Conservation (phyloP, 116 monocot genomes). For the Posidonia oceanica region DNA sequence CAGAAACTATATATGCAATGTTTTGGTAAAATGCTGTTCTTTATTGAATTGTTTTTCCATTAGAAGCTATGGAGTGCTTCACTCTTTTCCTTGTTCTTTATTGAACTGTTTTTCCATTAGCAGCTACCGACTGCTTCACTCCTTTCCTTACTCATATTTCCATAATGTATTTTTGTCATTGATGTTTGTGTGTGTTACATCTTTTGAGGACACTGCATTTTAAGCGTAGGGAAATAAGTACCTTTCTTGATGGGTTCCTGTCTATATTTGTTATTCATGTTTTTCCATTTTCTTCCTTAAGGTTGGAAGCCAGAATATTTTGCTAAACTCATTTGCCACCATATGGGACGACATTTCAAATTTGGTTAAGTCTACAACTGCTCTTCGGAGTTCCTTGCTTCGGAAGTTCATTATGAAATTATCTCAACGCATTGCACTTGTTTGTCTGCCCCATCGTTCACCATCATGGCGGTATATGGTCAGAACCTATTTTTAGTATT, state of each 20-base stretch:
- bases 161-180: not conserved
- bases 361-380: conserved; percentile 57
- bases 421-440: conserved; percentile 71
- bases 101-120: too few species aligned
- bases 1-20: too few species aligned
- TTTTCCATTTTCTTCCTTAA: conserved; percentile 1
- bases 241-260: not conserved
- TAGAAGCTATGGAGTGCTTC: too few species aligned
- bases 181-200: not conserved
- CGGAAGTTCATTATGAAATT: conserved; percentile 84
- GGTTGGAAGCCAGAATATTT: conserved; percentile 53
- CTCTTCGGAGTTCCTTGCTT: conserved; percentile 69
- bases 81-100: too few species aligned
- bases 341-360: conserved; percentile 58
- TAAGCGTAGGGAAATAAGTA: not conserved
- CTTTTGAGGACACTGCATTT: not conserved
- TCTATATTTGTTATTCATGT: not conserved
- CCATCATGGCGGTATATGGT: conserved; percentile 84
- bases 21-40: too few species aligned
- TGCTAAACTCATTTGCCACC: conserved; percentile 34
- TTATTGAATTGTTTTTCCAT: too few species aligned
- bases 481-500: conserved; percentile 1
- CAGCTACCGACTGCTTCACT: too few species aligned
- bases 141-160: too few species aligned
- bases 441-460: conserved; percentile 73